A percentile compares a stretch with the other conserved stretches of the same genome.
Evolutionary conservation across 2,329 filamentous ascomycete species (phyloP).

Genomic region (Macrophomina phaseolina): DNA sequence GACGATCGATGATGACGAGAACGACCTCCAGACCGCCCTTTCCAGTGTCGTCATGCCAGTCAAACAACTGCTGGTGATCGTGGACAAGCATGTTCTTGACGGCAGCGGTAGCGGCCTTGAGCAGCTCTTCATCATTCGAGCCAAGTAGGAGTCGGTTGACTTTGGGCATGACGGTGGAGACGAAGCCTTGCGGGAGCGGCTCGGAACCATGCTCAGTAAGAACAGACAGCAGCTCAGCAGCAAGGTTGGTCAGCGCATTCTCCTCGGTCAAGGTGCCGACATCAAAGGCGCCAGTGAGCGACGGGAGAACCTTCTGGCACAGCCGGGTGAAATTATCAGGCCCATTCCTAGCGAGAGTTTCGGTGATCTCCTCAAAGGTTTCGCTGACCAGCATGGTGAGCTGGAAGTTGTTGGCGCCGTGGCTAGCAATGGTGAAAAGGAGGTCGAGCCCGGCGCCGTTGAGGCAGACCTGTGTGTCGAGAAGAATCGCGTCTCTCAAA

Average conservation of each 20-base stretch:
- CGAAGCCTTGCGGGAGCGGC: constrained; percentile 85
- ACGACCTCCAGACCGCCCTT: constrained; percentile 87
- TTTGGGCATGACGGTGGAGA: constrained; percentile 85
- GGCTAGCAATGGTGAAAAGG: constrained; percentile 86
- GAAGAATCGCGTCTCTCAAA: constrained; percentile 78
- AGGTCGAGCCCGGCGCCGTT: constrained; percentile 78
- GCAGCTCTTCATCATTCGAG: constrained; percentile 83
- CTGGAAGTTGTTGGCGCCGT: constrained; percentile 89
- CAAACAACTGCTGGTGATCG: constrained; percentile 87
- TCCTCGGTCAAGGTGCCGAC: constrained; percentile 85
- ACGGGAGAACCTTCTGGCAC: constrained; percentile 85
- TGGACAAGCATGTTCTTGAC: constrained; percentile 90
- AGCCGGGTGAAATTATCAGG: constrained; percentile 75
- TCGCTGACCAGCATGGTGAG: constrained; percentile 86
- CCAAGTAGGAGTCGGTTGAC: constrained; percentile 81
- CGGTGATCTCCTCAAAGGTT: constrained; percentile 86
- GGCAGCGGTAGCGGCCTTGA: constrained; percentile 83
- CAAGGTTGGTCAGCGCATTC: constrained; percentile 82
- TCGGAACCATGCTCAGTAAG: constrained; percentile 82
- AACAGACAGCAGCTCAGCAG: constrained; percentile 81
- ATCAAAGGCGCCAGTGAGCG: constrained; percentile 86
- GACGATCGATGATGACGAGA: constrained; percentile 87
- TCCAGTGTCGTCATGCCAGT: constrained; percentile 78
- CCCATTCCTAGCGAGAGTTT: constrained; percentile 67
- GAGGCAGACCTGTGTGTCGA: constrained; percentile 77